Conservation (phyloP, 1,284 basidiomycete species). For the Sporisorium iseilematis-ciliati region DNA sequence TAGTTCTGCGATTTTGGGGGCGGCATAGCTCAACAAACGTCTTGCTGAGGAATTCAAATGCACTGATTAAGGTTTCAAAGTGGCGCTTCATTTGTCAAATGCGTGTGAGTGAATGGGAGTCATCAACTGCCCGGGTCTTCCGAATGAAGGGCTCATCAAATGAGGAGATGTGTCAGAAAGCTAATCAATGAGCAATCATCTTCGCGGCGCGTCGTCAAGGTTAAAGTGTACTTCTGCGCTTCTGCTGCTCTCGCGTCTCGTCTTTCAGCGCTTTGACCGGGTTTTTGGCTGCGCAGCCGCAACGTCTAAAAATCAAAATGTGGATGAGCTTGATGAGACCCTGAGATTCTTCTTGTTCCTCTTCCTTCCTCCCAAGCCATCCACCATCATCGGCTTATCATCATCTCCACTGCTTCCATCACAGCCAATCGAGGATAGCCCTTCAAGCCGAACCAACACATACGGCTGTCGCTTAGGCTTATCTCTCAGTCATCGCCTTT, state of each 20-base stretch:
- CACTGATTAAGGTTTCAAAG: no score
- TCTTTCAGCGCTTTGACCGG: not conserved
- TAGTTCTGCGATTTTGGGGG: conserved; percentile 36
- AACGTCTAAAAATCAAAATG: not conserved
- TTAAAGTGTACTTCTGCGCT: not conserved
- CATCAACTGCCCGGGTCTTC: no score
- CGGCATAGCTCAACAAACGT: not conserved
- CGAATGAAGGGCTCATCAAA: not conserved
- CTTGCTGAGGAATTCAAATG: no score
- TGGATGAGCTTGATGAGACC: conserved; percentile 10
- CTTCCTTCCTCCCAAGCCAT: not conserved
- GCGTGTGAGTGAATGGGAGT: no score
- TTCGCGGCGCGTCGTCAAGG: not conserved
- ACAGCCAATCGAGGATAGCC: not conserved
- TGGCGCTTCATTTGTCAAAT: no score
- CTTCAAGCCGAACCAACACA: not conserved
- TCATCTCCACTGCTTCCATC: not conserved
- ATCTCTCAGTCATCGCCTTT: not conserved
- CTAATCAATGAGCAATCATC: not conserved
- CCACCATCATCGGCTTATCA: not conserved
- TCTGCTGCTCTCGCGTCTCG: not conserved
- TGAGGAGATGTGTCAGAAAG: conserved; percentile 1
- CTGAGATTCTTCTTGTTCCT: not conserved
- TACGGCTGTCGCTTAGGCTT: not conserved
- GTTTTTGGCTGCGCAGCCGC: not conserved